Base-by-base conservation (phyloP, 768 basidiomycete genomes). In the Amanita pallidorosea region DNA sequence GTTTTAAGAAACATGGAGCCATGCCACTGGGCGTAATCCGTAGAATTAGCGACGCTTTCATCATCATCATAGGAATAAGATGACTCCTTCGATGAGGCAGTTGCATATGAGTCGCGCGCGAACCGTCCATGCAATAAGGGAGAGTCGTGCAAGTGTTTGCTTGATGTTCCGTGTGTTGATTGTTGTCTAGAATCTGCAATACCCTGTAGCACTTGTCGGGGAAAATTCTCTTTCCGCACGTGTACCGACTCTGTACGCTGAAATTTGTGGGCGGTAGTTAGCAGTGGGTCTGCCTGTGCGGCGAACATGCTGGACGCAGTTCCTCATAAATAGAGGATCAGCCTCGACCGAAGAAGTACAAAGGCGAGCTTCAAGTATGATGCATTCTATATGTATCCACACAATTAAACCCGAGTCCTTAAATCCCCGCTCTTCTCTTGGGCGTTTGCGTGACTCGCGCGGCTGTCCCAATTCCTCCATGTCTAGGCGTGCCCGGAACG, bases 401-500 rank as follows among this genome's bases (percentile, higher is more conserved):
- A 33, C 12, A 7, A 31, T 23, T 7, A 11, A 34, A 34, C 6
- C 22, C 7, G 12, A 33, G n/a, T 20, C 34, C 6, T 38, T 68
- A 89, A 57, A 91, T 79, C 23, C 88, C 89, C 25, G 76, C 76
- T 55, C 74, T 71, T 55, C 83, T 74, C 55, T 83, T 69, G n/a
- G 88, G 88, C 25, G 89, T 92, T 63, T 86, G 85, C 2, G 73
- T 73, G 27, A 85, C 70, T 45, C 86, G 72, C 17, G 76, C 64
- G 23, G 80, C 80, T 23, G 80, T 77, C 22, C 81, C 81, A 58
- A 81, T 72, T 3, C 84, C 85, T 7, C 76, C 69, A 62, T 85
- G 82, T 56, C 83, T 73, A 9, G 88, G 88, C 7, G 89, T 91
- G 17, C 88, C 87, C 25, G 88, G 88, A 7, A 89, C 77, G 45